phyloP scores from a whole-genome alignment of 371 early-diverging fungal species.

The Conidiobolus incongruus region DNA sequence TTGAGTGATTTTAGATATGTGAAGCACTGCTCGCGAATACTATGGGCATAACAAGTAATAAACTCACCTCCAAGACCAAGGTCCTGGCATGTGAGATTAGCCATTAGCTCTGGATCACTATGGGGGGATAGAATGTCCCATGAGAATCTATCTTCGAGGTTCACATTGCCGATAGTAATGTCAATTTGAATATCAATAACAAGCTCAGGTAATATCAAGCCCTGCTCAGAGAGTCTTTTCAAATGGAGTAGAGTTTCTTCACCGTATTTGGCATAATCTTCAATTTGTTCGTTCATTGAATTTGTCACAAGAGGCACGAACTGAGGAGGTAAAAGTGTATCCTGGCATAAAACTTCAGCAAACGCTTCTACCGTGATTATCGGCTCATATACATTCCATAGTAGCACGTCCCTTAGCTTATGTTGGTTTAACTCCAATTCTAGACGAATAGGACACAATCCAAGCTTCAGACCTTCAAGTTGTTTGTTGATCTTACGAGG shows the following conservation, averaged over 20 bases:
- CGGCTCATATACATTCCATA: slow-evolving; percentile 40
- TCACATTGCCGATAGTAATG: slow-evolving; percentile 53
- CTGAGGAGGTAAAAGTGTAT: slow-evolving; percentile 39
- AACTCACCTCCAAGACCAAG: slow-evolving; percentile 84
- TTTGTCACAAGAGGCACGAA: no score
- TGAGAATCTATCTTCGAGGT: slow-evolving; percentile 71
- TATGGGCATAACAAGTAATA: slow-evolving; percentile 59
- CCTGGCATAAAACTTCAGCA: slow-evolving; percentile 58
- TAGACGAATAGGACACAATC: slow-evolving; percentile 44
- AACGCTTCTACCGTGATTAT: slow-evolving; percentile 49
- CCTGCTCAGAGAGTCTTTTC: no score
- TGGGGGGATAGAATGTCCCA: slow-evolving; percentile 61
- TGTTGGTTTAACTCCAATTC: slow-evolving; percentile 41
- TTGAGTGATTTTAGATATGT: no score
- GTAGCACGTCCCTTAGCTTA: slow-evolving; percentile 39
- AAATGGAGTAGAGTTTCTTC: no score
- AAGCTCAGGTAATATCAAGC: no score
- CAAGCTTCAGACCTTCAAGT: no score
- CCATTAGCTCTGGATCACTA: slow-evolving; percentile 61
- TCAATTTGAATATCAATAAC: slow-evolving; percentile 43
- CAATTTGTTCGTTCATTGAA: no score
- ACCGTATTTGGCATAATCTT: no score
- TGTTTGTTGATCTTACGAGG: no score
- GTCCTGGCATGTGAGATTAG: no score
- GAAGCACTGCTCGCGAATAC: slow-evolving; percentile 85